Conservation (phyloP, 2,329 filamentous ascomycete genomes). For the Ophiostoma ulmi region DNA sequence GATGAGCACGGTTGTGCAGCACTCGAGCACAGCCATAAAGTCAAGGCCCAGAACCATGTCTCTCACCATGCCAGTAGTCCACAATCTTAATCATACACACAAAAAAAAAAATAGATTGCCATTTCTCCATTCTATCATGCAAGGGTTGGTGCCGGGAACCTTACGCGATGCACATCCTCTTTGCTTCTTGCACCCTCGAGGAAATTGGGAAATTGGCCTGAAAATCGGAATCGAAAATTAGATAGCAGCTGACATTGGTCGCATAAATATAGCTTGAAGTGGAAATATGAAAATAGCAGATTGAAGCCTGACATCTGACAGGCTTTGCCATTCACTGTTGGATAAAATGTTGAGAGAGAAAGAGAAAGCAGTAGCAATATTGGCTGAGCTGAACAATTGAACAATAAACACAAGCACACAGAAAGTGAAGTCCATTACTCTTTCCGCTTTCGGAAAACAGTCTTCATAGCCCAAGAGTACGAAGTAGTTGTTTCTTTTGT, state of each 20-base stretch:
- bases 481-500: neutral
- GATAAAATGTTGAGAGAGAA: neutral
- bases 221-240: conserved; percentile 8
- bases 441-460: conserved; percentile 19
- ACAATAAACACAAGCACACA: neutral
- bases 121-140: conserved; percentile 24
- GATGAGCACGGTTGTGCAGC: conserved; percentile 2
- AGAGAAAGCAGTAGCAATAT: neutral
- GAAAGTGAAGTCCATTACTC: neutral
- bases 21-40: neutral
- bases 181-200: neutral
- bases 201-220: conserved; percentile 12
- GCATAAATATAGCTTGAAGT: neutral
- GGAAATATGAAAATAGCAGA: neutral
- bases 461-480: neutral
- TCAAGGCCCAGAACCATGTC: conserved; percentile 6
- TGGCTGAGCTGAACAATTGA: conserved; percentile 5
- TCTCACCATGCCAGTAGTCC: neutral
- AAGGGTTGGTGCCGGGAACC: conserved; percentile 31
- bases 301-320: neutral
- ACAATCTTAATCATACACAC: neutral
- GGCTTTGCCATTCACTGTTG: neutral
- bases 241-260: neutral
- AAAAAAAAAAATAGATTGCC: conserved; percentile 7
- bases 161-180: conserved; percentile 30